Percentiles rank a stretch among this genome's conserved stretches.
phyloP scores from a whole-genome alignment of 129 eudicot genomes.

The Sambucus nigra region DNA sequence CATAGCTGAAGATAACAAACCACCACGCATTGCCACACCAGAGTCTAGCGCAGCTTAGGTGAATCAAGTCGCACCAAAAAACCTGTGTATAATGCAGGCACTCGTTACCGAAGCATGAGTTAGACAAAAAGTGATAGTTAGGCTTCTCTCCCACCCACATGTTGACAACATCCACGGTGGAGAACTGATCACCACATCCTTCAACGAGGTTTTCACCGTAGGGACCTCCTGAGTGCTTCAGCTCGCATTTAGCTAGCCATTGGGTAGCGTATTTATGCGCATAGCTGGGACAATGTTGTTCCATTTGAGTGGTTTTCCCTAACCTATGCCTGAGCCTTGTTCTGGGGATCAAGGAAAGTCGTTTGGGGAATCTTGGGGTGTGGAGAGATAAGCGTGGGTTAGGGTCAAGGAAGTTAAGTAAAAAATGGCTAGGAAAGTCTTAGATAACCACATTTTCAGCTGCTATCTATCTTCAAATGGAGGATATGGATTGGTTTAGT shows the following conservation, averaged over 20 bases:
- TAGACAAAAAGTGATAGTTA: neutral
- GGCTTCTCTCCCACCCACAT: conserved; percentile 21
- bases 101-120: conserved; percentile 15
- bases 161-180: conserved; percentile 10
- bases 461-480: neutral
- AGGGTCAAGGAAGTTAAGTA: conserved; percentile 4
- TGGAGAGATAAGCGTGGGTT: neutral
- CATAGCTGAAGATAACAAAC: conserved; percentile 24
- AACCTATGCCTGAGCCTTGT: conserved; percentile 16
- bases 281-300: conserved; percentile 14
- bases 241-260: neutral
- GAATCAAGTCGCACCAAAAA: conserved; percentile 16
- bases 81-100: conserved; percentile 34
- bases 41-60: conserved; percentile 23
- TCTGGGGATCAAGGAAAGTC: conserved; percentile 22
- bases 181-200: neutral
- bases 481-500: neutral
- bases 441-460: neutral
- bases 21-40: conserved; percentile 12
- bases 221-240: neutral
- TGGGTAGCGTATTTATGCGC: conserved; percentile 16
- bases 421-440: neutral
- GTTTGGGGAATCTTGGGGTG: conserved; percentile 20
- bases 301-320: conserved; percentile 16
- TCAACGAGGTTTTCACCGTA: conserved; percentile 4